Base-by-base conservation (phyloP, 2,329 filamentous ascomycete species). In the Aspergillus sergii region DNA sequence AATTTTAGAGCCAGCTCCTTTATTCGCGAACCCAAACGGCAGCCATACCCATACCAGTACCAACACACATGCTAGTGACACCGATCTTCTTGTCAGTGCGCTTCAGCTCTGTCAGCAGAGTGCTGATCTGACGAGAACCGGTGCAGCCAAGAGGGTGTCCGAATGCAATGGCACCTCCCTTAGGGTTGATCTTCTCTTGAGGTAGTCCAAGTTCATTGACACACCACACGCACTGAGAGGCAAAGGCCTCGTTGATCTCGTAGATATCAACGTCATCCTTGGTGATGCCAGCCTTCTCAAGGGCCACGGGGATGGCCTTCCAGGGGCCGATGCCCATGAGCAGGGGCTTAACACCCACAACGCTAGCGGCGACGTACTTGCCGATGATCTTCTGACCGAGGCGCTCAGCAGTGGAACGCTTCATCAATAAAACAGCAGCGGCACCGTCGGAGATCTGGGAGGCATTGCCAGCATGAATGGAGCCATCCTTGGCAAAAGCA, bases 231-330 rank as follows among this genome's bases (percentile, higher is more conserved):
- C 93, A 97, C 85, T 98, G 94, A 67, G 88, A 92, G 36, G 95
- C 95, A 79, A 99, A 99, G 1, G 95, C 95, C 86, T 99, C 95
- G 84, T 99, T 99, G 86, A 99, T 97, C 87, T 99, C 95, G 75
- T 88, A 98, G 75, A 98, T 94, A 77, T 98, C 95, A 34, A 99
- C 93, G 70, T 98, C 94, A 62, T 96, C 90, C 80, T 90, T 92
- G 76, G 84, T 85, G 72, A 99, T 88, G 64, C 94, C 93, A 0
- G 94, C 92, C 78, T 95, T 94, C 76, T 92, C 86, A 61, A 97
- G 89, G 4, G 92, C 94, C 76, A 94, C 91, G 68, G 95, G 95
- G 74, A 99, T 98, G 62, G 95, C 94, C 80, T 94, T 94, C 88
- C 93, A 97, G 57, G 95, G 95, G 1, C 95, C 95, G 69, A 97